A percentile compares a stretch with the other conserved stretches of the same genome.
phyloP scores from a whole-genome alignment of 1,284 basidiomycete species.

The Naganishia albida region DNA sequence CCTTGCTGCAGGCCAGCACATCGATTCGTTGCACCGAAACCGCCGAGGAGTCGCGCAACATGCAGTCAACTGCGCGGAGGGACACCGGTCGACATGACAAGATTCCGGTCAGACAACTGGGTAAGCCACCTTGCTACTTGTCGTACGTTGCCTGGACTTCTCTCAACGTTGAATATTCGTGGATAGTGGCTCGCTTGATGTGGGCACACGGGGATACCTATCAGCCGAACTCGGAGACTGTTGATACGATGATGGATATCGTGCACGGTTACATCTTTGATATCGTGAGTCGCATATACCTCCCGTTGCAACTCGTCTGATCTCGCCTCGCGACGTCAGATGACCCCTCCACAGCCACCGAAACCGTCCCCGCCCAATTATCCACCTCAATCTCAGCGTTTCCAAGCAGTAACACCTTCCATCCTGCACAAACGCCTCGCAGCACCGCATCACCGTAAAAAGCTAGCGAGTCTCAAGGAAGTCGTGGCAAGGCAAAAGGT shows the following conservation, averaged over 20 bases:
- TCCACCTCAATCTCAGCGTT: conserved; percentile 17
- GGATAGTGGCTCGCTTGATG: conserved; percentile 13
- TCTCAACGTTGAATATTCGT: background rate
- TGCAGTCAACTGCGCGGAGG: conserved; percentile 7
- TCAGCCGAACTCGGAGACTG: conserved; percentile 21
- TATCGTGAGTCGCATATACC: background rate
- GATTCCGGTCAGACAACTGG: conserved; percentile 19
- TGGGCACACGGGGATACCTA: conserved; percentile 17
- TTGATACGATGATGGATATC: conserved; percentile 26
- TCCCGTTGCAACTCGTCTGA: background rate
- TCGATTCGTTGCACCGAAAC: too few relatives aligned
- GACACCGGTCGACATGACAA: conserved; percentile 21
- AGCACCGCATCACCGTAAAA: conserved; percentile 26
- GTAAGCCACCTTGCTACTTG: background rate
- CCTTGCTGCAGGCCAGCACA: too few relatives aligned
- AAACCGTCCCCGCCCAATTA: conserved; percentile 24
- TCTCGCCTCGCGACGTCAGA: background rate
- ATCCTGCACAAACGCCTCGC: conserved; percentile 20
- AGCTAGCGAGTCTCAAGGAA: conserved; percentile 25
- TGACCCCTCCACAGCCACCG: conserved; percentile 8
- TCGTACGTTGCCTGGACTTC: background rate
- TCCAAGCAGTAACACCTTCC: conserved; percentile 20
- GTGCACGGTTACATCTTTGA: conserved; percentile 25
- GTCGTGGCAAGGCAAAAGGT: conserved; percentile 21
- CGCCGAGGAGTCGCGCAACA: background rate